phyloP scores from a whole-genome alignment of 106 monocot species.

The Amphibolis antarctica region DNA sequence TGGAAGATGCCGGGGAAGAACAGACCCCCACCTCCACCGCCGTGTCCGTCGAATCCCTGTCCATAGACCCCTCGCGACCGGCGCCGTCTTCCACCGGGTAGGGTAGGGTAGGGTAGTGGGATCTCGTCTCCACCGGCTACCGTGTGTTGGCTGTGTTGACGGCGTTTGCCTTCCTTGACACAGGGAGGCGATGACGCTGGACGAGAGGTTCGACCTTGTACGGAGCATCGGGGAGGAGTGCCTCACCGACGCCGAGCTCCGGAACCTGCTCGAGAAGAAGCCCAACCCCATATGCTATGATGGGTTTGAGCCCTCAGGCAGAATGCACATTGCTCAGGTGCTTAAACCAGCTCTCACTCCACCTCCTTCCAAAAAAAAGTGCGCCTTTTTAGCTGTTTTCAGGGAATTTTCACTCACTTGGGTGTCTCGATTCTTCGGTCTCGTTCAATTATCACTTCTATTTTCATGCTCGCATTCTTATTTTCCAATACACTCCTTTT shows the following conservation, averaged over 20 bases:
- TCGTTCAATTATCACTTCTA: too few relatives aligned
- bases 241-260: slow-evolving; percentile 71
- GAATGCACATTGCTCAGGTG: slow-evolving; percentile 96
- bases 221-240: slow-evolving; percentile 89
- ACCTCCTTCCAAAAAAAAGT: background rate
- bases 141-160: too few relatives aligned
- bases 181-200: slow-evolving; percentile 18
- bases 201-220: slow-evolving; percentile 60
- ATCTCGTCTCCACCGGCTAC: background rate
- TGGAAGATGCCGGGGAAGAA: background rate
- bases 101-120: too few relatives aligned
- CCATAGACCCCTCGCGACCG: background rate
- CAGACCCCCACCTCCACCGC: background rate
- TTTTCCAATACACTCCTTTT: too few relatives aligned
- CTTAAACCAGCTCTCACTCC: background rate
- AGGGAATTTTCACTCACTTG: background rate
- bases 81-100: background rate
- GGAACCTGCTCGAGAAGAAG: slow-evolving; percentile 69
- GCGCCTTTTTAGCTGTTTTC: background rate
- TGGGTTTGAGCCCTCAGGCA: slow-evolving; percentile 91
- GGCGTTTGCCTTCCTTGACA: too few relatives aligned
- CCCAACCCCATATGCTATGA: slow-evolving; percentile 70
- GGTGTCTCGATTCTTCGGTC: background rate
- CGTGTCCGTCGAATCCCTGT: background rate
- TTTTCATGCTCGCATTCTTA: too few relatives aligned